Conservation (phyloP, 2,329 filamentous ascomycete genomes). For the Cadophora sp. region DNA sequence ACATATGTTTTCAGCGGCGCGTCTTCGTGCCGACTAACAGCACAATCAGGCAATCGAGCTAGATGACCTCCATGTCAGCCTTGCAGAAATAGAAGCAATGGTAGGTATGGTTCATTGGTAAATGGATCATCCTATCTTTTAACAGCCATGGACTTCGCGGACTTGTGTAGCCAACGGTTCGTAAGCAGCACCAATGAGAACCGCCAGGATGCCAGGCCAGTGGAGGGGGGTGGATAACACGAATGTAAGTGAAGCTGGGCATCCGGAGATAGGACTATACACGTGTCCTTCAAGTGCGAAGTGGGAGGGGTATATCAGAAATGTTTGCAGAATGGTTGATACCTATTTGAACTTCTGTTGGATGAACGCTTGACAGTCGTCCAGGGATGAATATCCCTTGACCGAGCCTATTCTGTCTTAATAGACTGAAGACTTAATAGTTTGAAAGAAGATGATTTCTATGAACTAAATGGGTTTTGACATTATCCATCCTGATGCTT, state of each 20-base stretch:
- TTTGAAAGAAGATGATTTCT: too few relatives aligned
- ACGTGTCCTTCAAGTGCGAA: too few relatives aligned
- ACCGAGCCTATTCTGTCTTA: too few relatives aligned
- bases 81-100: background rate
- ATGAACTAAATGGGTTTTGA: too few relatives aligned
- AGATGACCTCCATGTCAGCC: background rate
- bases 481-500: background rate
- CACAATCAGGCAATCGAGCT: background rate
- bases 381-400: too few relatives aligned
- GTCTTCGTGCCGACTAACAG: background rate
- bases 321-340: too few relatives aligned
- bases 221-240: background rate
- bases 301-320: too few relatives aligned
- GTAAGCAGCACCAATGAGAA: slow-evolving; percentile 8
- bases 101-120: background rate
- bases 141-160: background rate
- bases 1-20: background rate
- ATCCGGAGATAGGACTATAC: background rate
- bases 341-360: too few relatives aligned
- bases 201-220: background rate
- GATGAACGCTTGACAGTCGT: too few relatives aligned
- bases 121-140: background rate
- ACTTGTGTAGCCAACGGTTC: background rate
- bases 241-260: background rate
- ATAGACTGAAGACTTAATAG: too few relatives aligned